phyloP scores from a whole-genome alignment of 2,329 filamentous ascomycete genomes.

The Aspergillus neotritici region DNA sequence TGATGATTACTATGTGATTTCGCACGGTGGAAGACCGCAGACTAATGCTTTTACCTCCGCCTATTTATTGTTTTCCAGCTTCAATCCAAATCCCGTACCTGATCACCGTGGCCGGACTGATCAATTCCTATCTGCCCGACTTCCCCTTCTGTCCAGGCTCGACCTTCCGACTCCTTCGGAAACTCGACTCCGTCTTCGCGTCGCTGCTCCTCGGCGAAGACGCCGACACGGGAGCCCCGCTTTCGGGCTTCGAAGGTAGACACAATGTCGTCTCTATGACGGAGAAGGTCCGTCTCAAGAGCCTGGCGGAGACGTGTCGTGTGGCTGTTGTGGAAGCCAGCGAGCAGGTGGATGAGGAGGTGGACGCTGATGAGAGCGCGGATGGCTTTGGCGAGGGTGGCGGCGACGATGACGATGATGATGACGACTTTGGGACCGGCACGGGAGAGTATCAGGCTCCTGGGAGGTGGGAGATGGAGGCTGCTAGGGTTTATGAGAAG shows the following conservation, averaged over 20 bases:
- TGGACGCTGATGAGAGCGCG: slow-evolving; percentile 36
- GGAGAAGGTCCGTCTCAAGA: slow-evolving; percentile 82
- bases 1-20: neutral
- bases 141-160: slow-evolving; percentile 64
- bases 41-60: neutral
- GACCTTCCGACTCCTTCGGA: slow-evolving; percentile 66
- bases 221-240: slow-evolving; percentile 55
- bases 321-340: slow-evolving; percentile 62
- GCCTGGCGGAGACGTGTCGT: slow-evolving; percentile 71
- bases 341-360: slow-evolving; percentile 43
- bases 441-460: slow-evolving; percentile 25
- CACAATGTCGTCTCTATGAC: slow-evolving; percentile 58
- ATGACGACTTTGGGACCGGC: slow-evolving; percentile 35
- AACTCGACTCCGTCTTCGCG: slow-evolving; percentile 78
- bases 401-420: slow-evolving; percentile 33
- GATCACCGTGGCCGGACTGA: slow-evolving; percentile 67
- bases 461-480: slow-evolving; percentile 56
- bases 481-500: slow-evolving; percentile 70
- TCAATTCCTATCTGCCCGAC: slow-evolving; percentile 64
- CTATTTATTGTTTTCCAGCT: slow-evolving; percentile 43
- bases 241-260: slow-evolving; percentile 66
- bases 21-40: neutral
- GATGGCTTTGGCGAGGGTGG: slow-evolving; percentile 33
- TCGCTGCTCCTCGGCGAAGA: slow-evolving; percentile 66
- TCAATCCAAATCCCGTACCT: slow-evolving; percentile 78